Evolutionary conservation across 2,329 filamentous ascomycete species (phyloP).

Genomic region (Zopfia rhizophila): DNA sequence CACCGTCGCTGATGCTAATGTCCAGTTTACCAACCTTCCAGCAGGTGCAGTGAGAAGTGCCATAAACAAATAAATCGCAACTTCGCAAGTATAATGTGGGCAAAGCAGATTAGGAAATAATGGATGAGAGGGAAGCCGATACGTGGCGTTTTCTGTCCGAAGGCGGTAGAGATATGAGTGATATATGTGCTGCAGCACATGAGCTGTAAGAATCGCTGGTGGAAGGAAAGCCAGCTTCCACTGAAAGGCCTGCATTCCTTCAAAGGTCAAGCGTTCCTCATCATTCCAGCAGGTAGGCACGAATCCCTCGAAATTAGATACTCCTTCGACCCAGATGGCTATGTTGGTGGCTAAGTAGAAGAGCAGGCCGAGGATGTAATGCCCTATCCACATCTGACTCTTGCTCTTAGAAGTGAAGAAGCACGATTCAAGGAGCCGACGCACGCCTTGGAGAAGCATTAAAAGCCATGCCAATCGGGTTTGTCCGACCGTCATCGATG

Average conservation of each 20-base stretch:
- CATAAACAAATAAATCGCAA: slow-evolving; percentile 82
- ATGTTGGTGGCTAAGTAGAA: slow-evolving; percentile 82
- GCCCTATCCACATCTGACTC: slow-evolving; percentile 84
- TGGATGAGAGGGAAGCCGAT: slow-evolving; percentile 79
- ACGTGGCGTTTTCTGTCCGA: slow-evolving; percentile 65
- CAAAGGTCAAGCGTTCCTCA: too few relatives aligned
- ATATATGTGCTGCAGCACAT: slow-evolving; percentile 74
- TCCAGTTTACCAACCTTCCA: slow-evolving; percentile 74
- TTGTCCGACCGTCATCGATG: slow-evolving; percentile 69
- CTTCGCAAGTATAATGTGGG: slow-evolving; percentile 93
- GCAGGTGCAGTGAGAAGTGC: slow-evolving; percentile 77
- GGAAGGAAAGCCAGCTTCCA: slow-evolving; percentile 66
- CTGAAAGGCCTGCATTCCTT: slow-evolving; percentile 33
- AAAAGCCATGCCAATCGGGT: slow-evolving; percentile 74
- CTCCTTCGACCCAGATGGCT: slow-evolving; percentile 85
- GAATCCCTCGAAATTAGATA: slow-evolving; percentile 12
- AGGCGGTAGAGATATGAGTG: slow-evolving; percentile 59
- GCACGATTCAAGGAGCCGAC: slow-evolving; percentile 81
- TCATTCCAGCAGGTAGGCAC: slow-evolving; percentile 46
- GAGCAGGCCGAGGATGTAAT: slow-evolving; percentile 80
- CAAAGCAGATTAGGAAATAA: slow-evolving; percentile 79
- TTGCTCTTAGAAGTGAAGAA: slow-evolving; percentile 73
- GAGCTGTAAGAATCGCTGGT: slow-evolving; percentile 75
- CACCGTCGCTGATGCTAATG: slow-evolving; percentile 73
- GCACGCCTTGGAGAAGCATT: slow-evolving; percentile 77